Evolutionary conservation across 2,329 filamentous ascomycete species (phyloP), one percentile per base, ranked within the genome.

Genomic region (Talaromyces albobiverticillius): DNA sequence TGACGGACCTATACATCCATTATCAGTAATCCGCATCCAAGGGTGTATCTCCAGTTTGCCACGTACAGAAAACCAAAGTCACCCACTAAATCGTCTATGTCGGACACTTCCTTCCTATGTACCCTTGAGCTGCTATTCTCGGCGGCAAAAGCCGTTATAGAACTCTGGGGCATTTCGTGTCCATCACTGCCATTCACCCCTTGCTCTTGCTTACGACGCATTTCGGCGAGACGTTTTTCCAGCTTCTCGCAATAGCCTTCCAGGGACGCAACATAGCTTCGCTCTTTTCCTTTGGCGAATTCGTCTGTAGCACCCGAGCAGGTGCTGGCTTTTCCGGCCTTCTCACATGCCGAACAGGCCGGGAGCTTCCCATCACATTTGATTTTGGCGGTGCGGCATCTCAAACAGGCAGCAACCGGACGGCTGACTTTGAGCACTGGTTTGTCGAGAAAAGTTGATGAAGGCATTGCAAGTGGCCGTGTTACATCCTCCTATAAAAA

Each of bases 311-410:
- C 92, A 53, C 91, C 91, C 6, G 91, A 96, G 70, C 94, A 99
- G 68, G 95, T 91, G 57, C 81, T 86, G 53, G 89, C 85, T 58
- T 90, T 87, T 26, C 92, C 91, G 13, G 90, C 90, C 73, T 91
- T 92, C 72, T 96, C 93, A 68, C 94, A 97, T 16, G 93, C 93
- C 7, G 91, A 95, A 68, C 94, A 99, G 7, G 92, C 91, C 10
- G 94, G 94, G 34, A 97, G 78, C 71, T 96, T 96, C 58, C 94
- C 93, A 75, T 97, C 94, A 67, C 94, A 99, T 84, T 95, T 96
- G 69, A 97, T 91, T 76, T 99, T 99, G 51, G 93, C 92, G 57
- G 87, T 84, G 57, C 94, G 89, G 76, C 89, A 93, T 78, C 88
- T 80, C 56, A 88, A 89, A 69, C 89, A 93, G 22, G 89, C 89